Evolutionary conservation across 1,284 basidiomycete species (phyloP), one percentile per base, ranked within the genome.

Genomic region (Ganoderma lingzhi): DNA sequence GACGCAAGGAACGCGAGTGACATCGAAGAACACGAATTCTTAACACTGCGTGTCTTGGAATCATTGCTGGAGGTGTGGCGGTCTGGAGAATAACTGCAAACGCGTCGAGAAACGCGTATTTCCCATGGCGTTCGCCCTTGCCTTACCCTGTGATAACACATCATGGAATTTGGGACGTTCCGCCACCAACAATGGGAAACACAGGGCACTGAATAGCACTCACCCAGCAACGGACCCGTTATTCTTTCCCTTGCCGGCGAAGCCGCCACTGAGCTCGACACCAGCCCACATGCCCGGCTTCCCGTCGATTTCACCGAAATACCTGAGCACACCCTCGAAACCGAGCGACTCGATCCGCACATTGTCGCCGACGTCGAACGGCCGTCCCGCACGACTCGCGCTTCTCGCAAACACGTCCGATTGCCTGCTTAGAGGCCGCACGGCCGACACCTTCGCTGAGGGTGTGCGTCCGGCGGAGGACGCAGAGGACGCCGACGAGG

Each of bases 201-300:
- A 51, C 6, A 17, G 30, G 37, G 32, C 19, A 37, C 58, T 39
- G 42, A 32, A 45, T 6, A 5, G n/a, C 8, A 69, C 95, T 85
- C 78, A 97, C 96, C 94, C 95, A 73, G 87, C 88, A 3, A 98
- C 96, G 58, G 89, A 89, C 28, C 97, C 97, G 77, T 99, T 90
- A 77, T 99, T 99, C 84, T 99, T 99, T 2, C 97, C 97, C 78
- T 94, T 94, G n/a, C 97, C 96, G 17, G 86, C 81, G 77, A 95
- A 97, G 1, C 93, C 93, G 48, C 91, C 92, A 73, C 88, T 84
- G n/a, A 98, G 85, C 80, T 97, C 95, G 19, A 98, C 94, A 39
- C 96, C 96, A 35, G 95, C 96, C 93, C 94, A 98, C 17, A 90
- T 82, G 5, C 96, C 96, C 6, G 88, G 85, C 80, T 97, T 97